Evolutionary conservation across 257 asterid species (phyloP), one percentile per base, ranked within the genome.

Genomic region (Prunella vulgaris): DNA sequence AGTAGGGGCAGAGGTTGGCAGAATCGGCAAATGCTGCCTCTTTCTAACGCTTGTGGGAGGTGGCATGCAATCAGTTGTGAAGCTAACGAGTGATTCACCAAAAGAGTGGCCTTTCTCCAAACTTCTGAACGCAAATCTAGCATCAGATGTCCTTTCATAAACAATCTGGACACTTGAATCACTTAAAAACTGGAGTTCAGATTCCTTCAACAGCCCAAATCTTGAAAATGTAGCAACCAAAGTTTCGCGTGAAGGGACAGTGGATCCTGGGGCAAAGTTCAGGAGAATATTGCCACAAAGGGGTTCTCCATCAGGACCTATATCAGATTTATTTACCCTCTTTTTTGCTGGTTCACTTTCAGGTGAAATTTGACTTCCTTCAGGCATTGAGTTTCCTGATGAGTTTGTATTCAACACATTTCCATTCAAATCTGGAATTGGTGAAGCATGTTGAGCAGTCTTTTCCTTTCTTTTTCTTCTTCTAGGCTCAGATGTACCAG

Each of bases 361-460:
- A 3, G 78, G 72, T 33, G 68, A 22, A 27, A 73, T 32, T 22
- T 32, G 72, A 60, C 70, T 75, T 21, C 65, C 70, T 24, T 74
- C 84, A 2, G 85, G 35, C 14, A 52, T n/a, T 49, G 53, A 37
- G 64, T 56, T 74, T 21, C 73, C 87, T 17, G 68, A 66, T 27
- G 80, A 49, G 57, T 48, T 62, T 22, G 25, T 32, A 22, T 84
- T 87, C 0, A 59, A 18, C 21, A 25, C 75, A 60, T 70, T 77
- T 21, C 90, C 88, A 21, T 87, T 89, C 88, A 87, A 81, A 81
- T 92, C 97, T 21, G 93, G 97, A 58, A 91, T 76, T 17, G 44
- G 70, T 28, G 90, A 28, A 71, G 77, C 76, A 60, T 60, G 74
- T 68, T 77, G 52, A 74, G 18, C 22, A 35, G 78, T 42, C 64